A percentile compares a stretch with the other conserved stretches of the same genome.
Conservation (phyloP, 2,329 filamentous ascomycete species). For the Fusarium sterilihyphosum region DNA sequence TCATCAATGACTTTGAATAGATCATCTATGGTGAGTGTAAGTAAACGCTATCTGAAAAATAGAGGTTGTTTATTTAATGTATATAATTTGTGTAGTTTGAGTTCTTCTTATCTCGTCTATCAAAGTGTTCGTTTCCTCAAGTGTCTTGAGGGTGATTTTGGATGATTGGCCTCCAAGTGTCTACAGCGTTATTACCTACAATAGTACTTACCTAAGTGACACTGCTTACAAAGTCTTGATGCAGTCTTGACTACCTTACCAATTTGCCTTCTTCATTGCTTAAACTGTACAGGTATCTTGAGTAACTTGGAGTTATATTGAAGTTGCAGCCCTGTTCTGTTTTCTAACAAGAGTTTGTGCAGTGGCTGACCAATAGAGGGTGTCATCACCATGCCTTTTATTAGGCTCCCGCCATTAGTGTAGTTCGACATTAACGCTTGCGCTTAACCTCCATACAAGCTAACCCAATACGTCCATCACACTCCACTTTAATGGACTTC, state of each 20-base stretch:
- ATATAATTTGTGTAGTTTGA: background rate
- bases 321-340: background rate
- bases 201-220: background rate
- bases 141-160: background rate
- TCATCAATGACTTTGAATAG: background rate
- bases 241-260: background rate
- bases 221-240: background rate
- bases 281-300: background rate
- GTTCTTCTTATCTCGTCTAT: constrained; percentile 12
- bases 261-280: background rate
- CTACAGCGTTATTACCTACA: background rate
- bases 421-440: constrained; percentile 11
- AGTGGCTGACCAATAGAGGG: background rate
- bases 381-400: constrained; percentile 1
- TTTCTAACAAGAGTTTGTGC: background rate
- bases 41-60: background rate
- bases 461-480: constrained; percentile 13
- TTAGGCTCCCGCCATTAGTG: constrained; percentile 27
- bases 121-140: constrained; percentile 10
- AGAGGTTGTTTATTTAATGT: background rate
- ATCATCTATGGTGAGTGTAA: background rate
- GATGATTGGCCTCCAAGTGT: background rate
- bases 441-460: background rate
- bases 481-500: constrained; percentile 19
- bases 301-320: background rate